Evolutionary conservation across 768 basidiomycete species (phyloP).

Genomic region (Lentinula edodes): DNA sequence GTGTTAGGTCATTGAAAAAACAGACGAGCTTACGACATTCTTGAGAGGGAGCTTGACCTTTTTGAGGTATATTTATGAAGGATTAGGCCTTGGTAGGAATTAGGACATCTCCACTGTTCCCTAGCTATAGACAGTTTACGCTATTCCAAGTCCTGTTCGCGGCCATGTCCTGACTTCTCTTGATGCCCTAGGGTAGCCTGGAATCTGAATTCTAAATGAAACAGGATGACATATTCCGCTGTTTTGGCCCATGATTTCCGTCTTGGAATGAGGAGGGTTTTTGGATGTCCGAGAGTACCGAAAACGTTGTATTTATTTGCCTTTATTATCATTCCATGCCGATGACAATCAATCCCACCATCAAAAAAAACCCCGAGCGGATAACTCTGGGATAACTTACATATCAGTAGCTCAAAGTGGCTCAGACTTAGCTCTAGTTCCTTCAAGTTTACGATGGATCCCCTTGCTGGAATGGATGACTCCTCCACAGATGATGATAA

Average conservation of each 20-base stretch:
- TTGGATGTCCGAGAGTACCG: too few species aligned
- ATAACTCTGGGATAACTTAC: too few species aligned
- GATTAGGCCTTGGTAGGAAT: neutral
- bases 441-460: constrained; percentile 28
- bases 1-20: neutral
- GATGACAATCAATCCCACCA: neutral
- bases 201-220: too few species aligned
- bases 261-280: neutral
- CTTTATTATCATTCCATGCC: neutral
- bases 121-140: neutral
- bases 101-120: neutral
- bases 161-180: neutral
- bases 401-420: neutral
- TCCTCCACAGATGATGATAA: constrained; percentile 56
- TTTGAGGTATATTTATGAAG: neutral
- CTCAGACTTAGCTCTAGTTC: neutral
- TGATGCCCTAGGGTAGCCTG: too few species aligned
- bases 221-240: neutral
- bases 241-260: neutral
- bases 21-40: neutral
- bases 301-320: neutral
- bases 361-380: neutral
- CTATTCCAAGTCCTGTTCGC: neutral
- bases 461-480: constrained; percentile 40
- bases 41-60: neutral